Evolutionary conservation across 768 basidiomycete genomes (phyloP), one percentile per base, ranked within the genome.

Genomic region (Amanita phalloides): DNA sequence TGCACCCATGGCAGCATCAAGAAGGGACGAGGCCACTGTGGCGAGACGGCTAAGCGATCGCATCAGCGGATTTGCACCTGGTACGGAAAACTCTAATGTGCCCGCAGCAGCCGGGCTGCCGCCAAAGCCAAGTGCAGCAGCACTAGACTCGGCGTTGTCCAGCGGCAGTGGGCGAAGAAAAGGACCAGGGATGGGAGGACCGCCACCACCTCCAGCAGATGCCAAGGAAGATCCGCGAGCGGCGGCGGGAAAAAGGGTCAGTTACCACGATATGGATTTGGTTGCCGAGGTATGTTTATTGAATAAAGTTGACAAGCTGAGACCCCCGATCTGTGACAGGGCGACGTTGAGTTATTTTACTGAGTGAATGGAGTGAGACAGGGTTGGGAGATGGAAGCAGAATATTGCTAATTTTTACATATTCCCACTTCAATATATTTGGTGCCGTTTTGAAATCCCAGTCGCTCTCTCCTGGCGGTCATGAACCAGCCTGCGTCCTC

Each of bases 231-330:
- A 97, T 65, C 94, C 94, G 39, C 75, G 94, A 37, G 90, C 94
- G 26, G 85, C 87, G 30, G 87, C 84, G 32, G 90, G 90, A 42
- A 86, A 83, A 68, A 81, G 89, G 66, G 82, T 97, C 51, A 92
- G 89, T 69, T 97, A 97, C 63, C 84, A 91, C 64, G 94, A 97
- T 68, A 89, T 96, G 83, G 94, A 97, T 71, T 71, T 87, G 64
- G 89, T 91, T 57, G 88, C 90, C 26, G 88, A 88, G 74, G 82
- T 76, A 49, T 55, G 69, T 41, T 32, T 53, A 46, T 51, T 44
- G 14, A 21, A 47, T 37, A 37, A 20, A 10, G 51, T 45, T 45
- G 46, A 20, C n/a, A 44, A 43, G 46, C 33, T 45, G 20, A 45
- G 33, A 52, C 45, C 53, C 45, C 55, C 58, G 48, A 58, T 56